Percentiles rank a stretch among this genome's conserved stretches.
These are phyloP conservation scores for Thalassia testudinum DNA, from an alignment of 116 monocot species.

Conservation along the genomic window DNA sequence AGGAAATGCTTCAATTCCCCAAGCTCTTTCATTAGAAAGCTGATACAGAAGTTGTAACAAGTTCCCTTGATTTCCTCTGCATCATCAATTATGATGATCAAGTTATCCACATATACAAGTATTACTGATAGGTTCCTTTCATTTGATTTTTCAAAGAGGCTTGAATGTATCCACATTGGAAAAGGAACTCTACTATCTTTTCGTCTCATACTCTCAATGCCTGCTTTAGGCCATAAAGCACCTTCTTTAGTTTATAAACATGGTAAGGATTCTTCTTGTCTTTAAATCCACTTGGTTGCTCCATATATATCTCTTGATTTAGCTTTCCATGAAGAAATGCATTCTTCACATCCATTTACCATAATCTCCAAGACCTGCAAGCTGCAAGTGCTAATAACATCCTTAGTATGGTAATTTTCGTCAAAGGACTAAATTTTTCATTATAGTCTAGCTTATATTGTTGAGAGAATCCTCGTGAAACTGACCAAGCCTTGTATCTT, in stretches of 20 bases:
- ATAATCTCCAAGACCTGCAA: not conserved
- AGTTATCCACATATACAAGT: not conserved
- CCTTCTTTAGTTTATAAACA: not conserved
- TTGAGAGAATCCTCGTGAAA: no score
- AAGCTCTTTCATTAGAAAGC: no score
- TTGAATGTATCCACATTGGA: not conserved
- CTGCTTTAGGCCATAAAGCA: not conserved
- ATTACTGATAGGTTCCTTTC: not conserved
- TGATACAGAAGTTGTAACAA: not conserved
- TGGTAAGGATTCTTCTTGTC: not conserved
- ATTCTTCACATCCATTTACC: conserved; percentile 1
- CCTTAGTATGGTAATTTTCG: no score
- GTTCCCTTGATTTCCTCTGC: not conserved
- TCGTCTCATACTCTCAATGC: not conserved
- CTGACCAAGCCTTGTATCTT: no score
- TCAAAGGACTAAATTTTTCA: no score
- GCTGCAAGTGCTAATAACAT: not conserved
- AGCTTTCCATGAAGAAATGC: not conserved
- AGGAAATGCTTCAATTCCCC: no score
- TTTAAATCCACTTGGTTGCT: not conserved
- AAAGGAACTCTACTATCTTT: not conserved
- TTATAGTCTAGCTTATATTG: no score
- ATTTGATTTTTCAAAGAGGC: not conserved
- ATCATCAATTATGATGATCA: not conserved
- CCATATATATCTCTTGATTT: not conserved